These are phyloP conservation scores for Solanum medicagineum DNA, from an alignment of 257 asterid species.

Conservation along the genomic window DNA sequence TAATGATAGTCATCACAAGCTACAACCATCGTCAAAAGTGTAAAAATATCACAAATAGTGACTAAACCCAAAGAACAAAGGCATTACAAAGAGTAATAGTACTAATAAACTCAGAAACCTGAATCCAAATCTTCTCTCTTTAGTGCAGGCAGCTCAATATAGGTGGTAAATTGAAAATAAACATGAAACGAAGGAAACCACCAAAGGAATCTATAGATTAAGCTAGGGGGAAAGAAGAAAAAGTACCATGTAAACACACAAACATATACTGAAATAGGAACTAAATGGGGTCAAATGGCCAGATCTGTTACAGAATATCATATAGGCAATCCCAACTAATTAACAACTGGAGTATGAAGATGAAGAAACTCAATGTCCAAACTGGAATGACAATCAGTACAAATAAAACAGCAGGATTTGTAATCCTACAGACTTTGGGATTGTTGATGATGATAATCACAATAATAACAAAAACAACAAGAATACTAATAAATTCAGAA, in stretches of 20 bases:
- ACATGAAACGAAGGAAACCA: background rate
- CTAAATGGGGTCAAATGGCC: background rate
- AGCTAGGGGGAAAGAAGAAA: background rate
- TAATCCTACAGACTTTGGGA: too few relatives aligned
- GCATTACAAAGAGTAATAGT: background rate
- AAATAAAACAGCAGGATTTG: too few relatives aligned
- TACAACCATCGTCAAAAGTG: too few relatives aligned
- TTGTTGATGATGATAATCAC: background rate
- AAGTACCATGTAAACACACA: background rate
- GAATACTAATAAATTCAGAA: background rate
- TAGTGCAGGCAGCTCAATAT: background rate
- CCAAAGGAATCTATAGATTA: background rate
- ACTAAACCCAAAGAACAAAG: too few relatives aligned
- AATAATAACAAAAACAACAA: background rate
- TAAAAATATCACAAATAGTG: too few relatives aligned
- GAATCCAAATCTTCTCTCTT: background rate
- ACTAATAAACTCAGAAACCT: background rate
- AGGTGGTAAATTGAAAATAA: background rate
- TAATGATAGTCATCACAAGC: too few relatives aligned
- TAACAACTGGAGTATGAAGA: background rate
- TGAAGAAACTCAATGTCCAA: background rate
- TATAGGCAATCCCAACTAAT: background rate
- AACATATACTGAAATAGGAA: background rate
- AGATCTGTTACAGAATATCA: background rate
- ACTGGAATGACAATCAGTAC: background rate